These are phyloP conservation scores for Ustilago curta DNA, from an alignment of 1,284 basidiomycete genomes.

Conservation along the genomic window DNA sequence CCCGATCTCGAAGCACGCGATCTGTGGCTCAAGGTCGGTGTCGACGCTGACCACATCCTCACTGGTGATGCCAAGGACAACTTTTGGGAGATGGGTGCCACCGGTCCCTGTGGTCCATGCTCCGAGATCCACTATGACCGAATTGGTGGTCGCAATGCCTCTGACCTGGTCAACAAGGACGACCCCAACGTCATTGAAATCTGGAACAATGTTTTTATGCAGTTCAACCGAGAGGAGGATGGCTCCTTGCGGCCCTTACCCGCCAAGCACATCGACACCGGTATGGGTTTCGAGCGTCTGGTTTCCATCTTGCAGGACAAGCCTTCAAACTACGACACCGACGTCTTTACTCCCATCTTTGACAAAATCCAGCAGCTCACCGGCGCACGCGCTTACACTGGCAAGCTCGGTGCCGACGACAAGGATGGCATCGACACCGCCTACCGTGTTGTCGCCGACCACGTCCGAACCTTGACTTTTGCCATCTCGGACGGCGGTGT, in stretches of 20 bases:
- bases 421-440: slow-evolving; percentile 94
- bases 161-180: slow-evolving; percentile 91
- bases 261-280: slow-evolving; percentile 95
- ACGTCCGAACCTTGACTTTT: slow-evolving; percentile 93
- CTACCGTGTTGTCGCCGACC: slow-evolving; percentile 96
- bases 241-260: slow-evolving; percentile 85
- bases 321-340: slow-evolving; percentile 96
- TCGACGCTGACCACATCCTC: slow-evolving; percentile 88
- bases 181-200: slow-evolving; percentile 97
- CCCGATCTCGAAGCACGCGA: slow-evolving; percentile 86
- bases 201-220: slow-evolving; percentile 99
- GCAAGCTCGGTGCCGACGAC: slow-evolving; percentile 93
- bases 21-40: slow-evolving; percentile 87
- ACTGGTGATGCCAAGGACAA: slow-evolving; percentile 97
- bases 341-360: slow-evolving; percentile 92
- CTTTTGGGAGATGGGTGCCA: slow-evolving; percentile 99
- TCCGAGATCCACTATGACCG: slow-evolving; percentile 97
- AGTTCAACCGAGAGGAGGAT: slow-evolving; percentile 94
- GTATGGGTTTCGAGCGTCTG: slow-evolving; percentile 98
- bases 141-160: slow-evolving; percentile 91
- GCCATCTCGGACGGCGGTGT: slow-evolving; percentile 96
- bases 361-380: slow-evolving; percentile 87
- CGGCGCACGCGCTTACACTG: slow-evolving; percentile 85
- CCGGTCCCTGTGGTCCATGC: slow-evolving; percentile 97
- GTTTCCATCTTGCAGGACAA: slow-evolving; percentile 93